Conservation (phyloP, 2,329 filamentous ascomycete genomes). For the Alternaria sp. region DNA sequence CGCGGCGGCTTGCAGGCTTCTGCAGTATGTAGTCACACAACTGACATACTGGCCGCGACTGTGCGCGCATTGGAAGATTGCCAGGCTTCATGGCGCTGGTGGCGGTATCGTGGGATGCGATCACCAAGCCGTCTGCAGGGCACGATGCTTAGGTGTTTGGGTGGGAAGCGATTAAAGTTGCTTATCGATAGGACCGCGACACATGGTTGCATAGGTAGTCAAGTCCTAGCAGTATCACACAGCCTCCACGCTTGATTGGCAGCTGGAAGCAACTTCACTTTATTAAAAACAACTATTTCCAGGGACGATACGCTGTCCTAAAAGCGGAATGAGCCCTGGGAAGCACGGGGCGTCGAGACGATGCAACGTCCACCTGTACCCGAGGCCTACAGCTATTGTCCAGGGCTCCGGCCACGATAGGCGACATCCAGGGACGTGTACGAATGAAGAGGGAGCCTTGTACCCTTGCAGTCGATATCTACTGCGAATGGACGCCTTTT, state of each 20-base stretch:
- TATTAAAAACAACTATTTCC: background rate
- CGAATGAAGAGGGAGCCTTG: background rate
- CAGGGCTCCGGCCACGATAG: background rate
- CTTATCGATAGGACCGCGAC: background rate
- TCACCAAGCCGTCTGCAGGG: background rate
- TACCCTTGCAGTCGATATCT: background rate
- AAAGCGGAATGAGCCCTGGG: background rate
- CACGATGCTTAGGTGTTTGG: conserved; percentile 41
- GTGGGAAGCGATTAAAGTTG: background rate
- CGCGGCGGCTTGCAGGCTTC: conserved; percentile 37
- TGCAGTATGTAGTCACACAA: conserved; percentile 41
- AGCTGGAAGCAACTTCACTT: background rate
- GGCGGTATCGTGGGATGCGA: background rate
- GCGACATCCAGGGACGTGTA: background rate
- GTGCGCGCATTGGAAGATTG: conserved; percentile 33
- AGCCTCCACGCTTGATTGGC: background rate
- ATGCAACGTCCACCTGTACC: background rate
- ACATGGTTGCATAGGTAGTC: no score
- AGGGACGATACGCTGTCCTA: background rate
- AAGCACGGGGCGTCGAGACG: background rate
- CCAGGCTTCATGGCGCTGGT: conserved; percentile 36
- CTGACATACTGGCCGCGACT: conserved; percentile 41
- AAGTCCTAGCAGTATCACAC: background rate
- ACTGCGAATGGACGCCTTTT: background rate
- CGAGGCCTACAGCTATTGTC: background rate